phyloP scores from a whole-genome alignment of 768 basidiomycete species.

The Kwoniella sp. region DNA sequence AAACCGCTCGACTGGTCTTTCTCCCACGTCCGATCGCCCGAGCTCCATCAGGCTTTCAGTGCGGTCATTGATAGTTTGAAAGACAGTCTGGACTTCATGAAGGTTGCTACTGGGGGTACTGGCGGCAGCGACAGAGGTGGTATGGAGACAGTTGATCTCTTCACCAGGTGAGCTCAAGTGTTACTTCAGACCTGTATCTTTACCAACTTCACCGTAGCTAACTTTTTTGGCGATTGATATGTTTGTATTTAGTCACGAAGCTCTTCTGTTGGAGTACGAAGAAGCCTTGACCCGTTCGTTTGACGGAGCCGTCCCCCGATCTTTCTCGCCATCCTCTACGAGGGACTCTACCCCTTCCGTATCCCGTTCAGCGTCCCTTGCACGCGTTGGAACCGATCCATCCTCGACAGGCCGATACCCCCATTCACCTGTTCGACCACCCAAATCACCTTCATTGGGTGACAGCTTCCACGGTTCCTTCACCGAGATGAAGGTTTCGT shows the following conservation, averaged over 20 bases:
- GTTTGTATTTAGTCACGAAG: constrained; percentile 90
- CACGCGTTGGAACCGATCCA: constrained; percentile 10
- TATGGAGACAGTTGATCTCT: constrained; percentile 86
- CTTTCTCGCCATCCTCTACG: constrained; percentile 29
- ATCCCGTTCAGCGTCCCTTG: constrained; percentile 49
- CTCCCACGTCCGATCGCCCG: constrained; percentile 80
- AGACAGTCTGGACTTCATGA: constrained; percentile 90
- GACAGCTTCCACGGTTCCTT: constrained; percentile 13
- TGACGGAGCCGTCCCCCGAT: constrained; percentile 10
- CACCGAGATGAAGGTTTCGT: constrained; percentile 1
- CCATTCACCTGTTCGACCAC: constrained; percentile 39
- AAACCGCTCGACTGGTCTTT: constrained; percentile 91
- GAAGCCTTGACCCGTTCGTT: constrained; percentile 75
- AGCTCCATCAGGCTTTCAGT: constrained; percentile 74
- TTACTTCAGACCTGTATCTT: too few relatives aligned
- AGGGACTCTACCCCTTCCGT: constrained; percentile 51
- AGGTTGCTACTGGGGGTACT: constrained; percentile 71
- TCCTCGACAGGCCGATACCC: constrained; percentile 20
- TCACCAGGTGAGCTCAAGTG: constrained; percentile 69
- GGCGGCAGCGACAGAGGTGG: constrained; percentile 74
- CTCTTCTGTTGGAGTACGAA: constrained; percentile 88
- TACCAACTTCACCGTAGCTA: too few relatives aligned
- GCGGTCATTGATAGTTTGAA: constrained; percentile 77
- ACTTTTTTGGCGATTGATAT: too few relatives aligned
- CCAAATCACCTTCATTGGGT: constrained; percentile 15